Evolutionary conservation across 1,139 yeast species (phyloP), one percentile per base, ranked within the genome.

Genomic region (Hansenula anomala): DNA sequence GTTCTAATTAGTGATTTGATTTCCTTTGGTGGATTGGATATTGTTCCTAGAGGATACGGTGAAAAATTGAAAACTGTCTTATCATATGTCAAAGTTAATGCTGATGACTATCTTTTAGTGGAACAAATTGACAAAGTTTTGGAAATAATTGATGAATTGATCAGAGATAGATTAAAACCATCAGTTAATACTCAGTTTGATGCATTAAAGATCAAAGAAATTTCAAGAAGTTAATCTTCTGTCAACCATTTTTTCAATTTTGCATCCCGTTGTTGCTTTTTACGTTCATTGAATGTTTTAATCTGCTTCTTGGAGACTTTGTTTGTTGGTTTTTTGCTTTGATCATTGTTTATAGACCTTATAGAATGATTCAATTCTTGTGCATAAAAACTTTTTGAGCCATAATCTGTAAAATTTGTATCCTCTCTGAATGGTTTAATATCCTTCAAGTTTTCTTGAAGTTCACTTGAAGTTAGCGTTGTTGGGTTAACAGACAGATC

Each of bases 1-100:
- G 83, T 80, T 13, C 60, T 88, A 27, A 62, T 87, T 3, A 75
- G 78, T 44, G 94, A 87, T 51, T 61, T 87, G 45, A 59, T 85
- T 3, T 55, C 71, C 30, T 58, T 70, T 7, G 64, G 65, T 14
- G 71, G 70, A 6, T 61, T 78, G 4, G 52, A 58, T 4, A 64
- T 71, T 8, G 68, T 81, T 35, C 80, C 88, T 0, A 54, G 55
- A 10, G 60, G 64, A 1, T 74, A 75, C 51, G 70, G 72, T 31
- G 54, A 52, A 5, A 70, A 65, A 41, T 62, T 78, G 3, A 54
- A 67, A 32, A 58, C 59, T 3, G 41, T 66, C 3, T 62, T 83
- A 39, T 64, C 58, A n/a, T 78, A 75, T 49, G 59, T 69, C 3
- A 51, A 52, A 24, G 66, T 64, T 0, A 69, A 72, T 4, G 86